phyloP scores from a whole-genome alignment of 495 filamentous ascomycete species.

The Neurospora tetrasperma region DNA sequence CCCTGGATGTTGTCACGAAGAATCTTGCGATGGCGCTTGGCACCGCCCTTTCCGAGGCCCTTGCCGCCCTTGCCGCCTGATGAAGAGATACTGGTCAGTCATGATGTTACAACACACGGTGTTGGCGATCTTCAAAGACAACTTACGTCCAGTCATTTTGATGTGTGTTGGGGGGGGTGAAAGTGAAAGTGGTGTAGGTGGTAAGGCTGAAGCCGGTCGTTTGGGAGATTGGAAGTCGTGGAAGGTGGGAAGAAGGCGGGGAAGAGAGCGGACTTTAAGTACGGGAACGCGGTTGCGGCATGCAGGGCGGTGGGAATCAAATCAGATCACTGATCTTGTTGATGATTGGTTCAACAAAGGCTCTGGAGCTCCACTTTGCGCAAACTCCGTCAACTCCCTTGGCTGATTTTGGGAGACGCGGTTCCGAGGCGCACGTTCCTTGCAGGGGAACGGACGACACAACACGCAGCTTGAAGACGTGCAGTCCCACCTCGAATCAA shows the following conservation, averaged over 20 bases:
- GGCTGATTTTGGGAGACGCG: slow-evolving; percentile 16
- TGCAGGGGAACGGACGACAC: neutral
- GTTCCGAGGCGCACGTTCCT: slow-evolving; percentile 1
- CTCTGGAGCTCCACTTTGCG: slow-evolving; percentile 2
- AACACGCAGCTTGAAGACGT: neutral
- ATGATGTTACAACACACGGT: slow-evolving; percentile 12
- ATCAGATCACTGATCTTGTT: slow-evolving; percentile 29
- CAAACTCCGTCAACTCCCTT: slow-evolving; percentile 4
- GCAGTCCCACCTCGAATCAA: slow-evolving; percentile 8
- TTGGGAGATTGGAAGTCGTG: slow-evolving; percentile 8
- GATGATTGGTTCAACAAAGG: neutral
- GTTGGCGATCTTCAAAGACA: slow-evolving; percentile 3
- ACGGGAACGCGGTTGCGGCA: slow-evolving; percentile 20
- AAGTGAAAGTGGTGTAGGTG: slow-evolving; percentile 8
- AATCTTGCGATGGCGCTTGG: slow-evolving; percentile 98
- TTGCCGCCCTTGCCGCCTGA: slow-evolving; percentile 89
- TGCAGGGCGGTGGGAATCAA: slow-evolving; percentile 27
- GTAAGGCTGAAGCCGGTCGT: slow-evolving; percentile 10
- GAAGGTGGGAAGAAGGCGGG: slow-evolving; percentile 34
- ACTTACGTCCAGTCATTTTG: slow-evolving; percentile 96
- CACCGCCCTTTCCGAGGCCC: slow-evolving; percentile 75
- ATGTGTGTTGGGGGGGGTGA: slow-evolving; percentile 20
- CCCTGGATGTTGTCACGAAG: slow-evolving; percentile 99
- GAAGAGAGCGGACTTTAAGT: slow-evolving; percentile 36
- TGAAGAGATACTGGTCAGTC: slow-evolving; percentile 18